A percentile compares a stretch with the other conserved stretches of the same genome.
Evolutionary conservation across 305 asterid species (phyloP).

Genomic region (Fraxinus angustifolia): DNA sequence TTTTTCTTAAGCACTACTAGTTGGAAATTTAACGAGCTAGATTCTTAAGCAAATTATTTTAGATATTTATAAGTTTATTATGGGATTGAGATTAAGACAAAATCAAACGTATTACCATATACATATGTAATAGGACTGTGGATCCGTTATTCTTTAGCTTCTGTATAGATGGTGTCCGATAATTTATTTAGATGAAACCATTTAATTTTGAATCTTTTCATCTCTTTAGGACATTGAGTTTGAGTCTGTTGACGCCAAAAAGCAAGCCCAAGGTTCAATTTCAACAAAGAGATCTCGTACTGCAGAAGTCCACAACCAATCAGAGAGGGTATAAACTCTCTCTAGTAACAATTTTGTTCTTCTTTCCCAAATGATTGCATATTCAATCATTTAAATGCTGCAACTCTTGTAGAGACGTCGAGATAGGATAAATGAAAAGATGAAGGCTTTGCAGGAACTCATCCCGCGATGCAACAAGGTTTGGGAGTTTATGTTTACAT

Average conservation of each 20-base stretch:
- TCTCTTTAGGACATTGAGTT: conserved; percentile 33
- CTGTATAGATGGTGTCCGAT: neutral
- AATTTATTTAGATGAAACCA: neutral
- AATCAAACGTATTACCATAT: neutral
- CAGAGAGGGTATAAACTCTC: conserved; percentile 43
- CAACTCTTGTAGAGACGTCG: conserved; percentile 46
- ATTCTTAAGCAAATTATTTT: neutral
- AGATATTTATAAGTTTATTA: neutral
- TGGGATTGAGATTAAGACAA: neutral
- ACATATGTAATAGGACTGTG: neutral
- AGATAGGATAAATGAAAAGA: conserved; percentile 61
- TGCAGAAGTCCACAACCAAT: conserved; percentile 57
- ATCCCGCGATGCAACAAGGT: conserved; percentile 68
- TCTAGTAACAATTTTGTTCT: neutral
- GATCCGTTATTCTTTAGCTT: neutral
- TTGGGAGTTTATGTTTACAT: neutral
- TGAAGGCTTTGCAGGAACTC: conserved; percentile 58
- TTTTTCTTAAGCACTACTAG: neutral
- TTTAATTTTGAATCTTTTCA: neutral
- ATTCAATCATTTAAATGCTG: neutral
- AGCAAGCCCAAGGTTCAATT: conserved; percentile 34
- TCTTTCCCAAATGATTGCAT: neutral
- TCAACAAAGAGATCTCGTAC: conserved; percentile 48
- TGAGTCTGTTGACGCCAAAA: conserved; percentile 34
- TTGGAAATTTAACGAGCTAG: neutral